A percentile compares a stretch with the other conserved stretches of the same genome.
These are phyloP conservation scores for Synchytrium microbalum DNA, from an alignment of 371 early-diverging fungal genomes.

Conservation along the genomic window DNA sequence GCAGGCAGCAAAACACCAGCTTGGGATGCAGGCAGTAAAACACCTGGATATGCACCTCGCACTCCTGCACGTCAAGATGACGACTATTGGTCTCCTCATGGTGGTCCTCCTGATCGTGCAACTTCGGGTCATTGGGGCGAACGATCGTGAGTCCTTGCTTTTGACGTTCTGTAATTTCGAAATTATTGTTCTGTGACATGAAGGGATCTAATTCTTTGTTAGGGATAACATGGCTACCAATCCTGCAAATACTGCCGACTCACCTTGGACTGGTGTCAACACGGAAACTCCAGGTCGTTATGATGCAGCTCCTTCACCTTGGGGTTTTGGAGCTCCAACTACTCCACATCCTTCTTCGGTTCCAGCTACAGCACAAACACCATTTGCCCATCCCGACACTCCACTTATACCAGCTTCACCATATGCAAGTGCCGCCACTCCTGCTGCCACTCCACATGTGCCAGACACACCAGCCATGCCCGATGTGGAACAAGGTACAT, in stretches of 20 bases:
- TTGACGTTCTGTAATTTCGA: too few relatives aligned
- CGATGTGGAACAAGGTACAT: background rate
- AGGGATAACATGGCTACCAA: too few relatives aligned
- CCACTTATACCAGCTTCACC: background rate
- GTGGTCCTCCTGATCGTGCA: too few relatives aligned
- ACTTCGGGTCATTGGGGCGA: too few relatives aligned
- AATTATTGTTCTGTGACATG: too few relatives aligned
- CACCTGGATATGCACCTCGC: conserved; percentile 21
- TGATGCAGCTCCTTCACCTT: background rate
- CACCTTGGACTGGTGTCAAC: conserved; percentile 7
- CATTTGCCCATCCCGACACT: background rate
- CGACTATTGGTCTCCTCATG: background rate
- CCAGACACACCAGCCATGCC: background rate
- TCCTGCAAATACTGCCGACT: background rate
- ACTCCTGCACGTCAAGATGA: conserved; percentile 16
- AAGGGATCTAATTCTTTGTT: too few relatives aligned
- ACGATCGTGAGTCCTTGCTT: too few relatives aligned
- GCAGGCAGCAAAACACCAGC: conserved; percentile 49
- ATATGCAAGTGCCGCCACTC: too few relatives aligned
- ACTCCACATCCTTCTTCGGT: background rate
- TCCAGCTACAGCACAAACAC: background rate
- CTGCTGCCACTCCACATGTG: background rate
- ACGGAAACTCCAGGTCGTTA: conserved; percentile 5
- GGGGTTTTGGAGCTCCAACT: background rate
- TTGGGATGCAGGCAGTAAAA: conserved; percentile 23